Evolutionary conservation across 805 yeast genomes (phyloP).

Genomic region (Candida montana): DNA sequence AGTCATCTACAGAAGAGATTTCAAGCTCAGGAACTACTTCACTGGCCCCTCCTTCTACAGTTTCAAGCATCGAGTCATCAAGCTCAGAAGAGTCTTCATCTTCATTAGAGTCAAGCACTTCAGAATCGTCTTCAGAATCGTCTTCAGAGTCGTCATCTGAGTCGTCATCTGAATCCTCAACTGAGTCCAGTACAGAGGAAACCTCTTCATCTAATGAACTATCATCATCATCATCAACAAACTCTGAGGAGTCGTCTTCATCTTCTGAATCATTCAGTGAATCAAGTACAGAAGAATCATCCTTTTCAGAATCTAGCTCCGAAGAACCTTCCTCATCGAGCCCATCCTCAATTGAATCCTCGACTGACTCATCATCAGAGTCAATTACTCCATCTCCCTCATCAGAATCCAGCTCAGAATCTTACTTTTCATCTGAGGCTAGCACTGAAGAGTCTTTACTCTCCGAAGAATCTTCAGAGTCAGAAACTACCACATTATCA

Average conservation of each 20-base stretch:
- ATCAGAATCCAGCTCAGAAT: background rate
- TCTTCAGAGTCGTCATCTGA: background rate
- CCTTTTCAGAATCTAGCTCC: background rate
- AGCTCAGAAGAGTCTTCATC: background rate
- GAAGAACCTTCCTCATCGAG: background rate
- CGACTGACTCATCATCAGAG: background rate
- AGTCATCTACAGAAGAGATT: background rate
- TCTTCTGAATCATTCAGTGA: background rate
- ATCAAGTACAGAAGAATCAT: background rate
- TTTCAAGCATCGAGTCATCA: no score
- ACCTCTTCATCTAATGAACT: background rate
- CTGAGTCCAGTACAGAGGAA: background rate
- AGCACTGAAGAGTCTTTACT: no score
- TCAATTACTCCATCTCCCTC: no score
- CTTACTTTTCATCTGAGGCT: background rate
- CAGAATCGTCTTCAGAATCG: background rate
- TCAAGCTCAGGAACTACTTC: no score
- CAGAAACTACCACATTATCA: no score
- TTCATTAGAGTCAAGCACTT: background rate
- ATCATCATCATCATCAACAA: background rate
- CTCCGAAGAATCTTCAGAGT: no score
- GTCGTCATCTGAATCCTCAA: conserved; percentile 1
- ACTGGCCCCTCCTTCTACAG: no score
- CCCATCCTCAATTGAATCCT: background rate
- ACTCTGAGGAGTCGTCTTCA: background rate